Percentiles rank a stretch among this genome's conserved stretches.
phyloP scores from a whole-genome alignment of 768 basidiomycete genomes.

The Tricholoma bakamatsutake region DNA sequence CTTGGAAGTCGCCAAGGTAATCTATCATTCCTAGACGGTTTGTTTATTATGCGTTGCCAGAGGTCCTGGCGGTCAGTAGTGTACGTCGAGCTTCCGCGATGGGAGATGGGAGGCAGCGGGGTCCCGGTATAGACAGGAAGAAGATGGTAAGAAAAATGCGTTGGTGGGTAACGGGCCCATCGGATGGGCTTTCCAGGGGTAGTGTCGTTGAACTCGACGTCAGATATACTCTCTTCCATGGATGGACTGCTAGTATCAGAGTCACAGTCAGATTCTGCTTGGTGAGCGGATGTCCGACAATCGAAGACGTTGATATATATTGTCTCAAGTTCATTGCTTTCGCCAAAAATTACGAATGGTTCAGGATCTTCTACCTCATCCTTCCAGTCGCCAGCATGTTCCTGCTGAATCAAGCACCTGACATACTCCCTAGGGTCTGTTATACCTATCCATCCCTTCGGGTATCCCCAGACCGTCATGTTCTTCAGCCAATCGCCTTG shows the following conservation, averaged over 20 bases:
- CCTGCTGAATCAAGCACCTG: constrained; percentile 40
- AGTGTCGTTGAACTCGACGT: constrained; percentile 1
- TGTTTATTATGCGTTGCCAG: constrained; percentile 33
- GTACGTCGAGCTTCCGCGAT: constrained; percentile 18
- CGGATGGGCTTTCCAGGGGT: constrained; percentile 22
- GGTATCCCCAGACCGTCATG: constrained; percentile 72
- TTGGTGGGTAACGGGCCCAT: constrained; percentile 61
- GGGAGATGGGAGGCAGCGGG: constrained; percentile 28
- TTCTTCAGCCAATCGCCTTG: constrained; percentile 52
- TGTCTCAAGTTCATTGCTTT: constrained; percentile 30
- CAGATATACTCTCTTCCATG: not conserved
- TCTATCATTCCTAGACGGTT: not conserved
- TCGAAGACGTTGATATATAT: constrained; percentile 22
- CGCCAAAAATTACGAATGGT: constrained; percentile 33
- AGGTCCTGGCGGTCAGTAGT: constrained; percentile 34
- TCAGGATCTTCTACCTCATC: constrained; percentile 15
- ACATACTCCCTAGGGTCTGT: constrained; percentile 50
- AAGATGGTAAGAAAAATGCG: constrained; percentile 50
- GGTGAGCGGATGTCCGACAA: not conserved
- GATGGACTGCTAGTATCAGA: not conserved
- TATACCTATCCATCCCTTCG: constrained; percentile 57
- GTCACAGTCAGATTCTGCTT: not conserved
- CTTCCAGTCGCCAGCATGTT: constrained; percentile 24
- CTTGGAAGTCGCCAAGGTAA: constrained; percentile 12
- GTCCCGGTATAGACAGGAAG: constrained; percentile 47